A percentile compares a stretch with the other conserved stretches of the same genome.
phyloP scores from a whole-genome alignment of 371 early-diverging fungal genomes.

The Dinochytrium kinnereticum region DNA sequence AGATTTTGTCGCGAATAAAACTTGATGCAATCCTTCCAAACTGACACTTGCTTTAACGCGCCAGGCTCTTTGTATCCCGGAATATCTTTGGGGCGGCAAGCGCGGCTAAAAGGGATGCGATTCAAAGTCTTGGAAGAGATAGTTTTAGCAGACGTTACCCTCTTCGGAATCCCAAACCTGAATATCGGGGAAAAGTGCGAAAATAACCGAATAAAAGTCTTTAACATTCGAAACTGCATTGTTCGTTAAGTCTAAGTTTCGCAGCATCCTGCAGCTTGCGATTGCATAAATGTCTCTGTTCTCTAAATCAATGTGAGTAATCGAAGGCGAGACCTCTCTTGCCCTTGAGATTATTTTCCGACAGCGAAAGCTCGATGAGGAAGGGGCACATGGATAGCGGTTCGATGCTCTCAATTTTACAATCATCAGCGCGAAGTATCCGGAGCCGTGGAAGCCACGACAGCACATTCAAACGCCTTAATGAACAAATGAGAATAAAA shows the following conservation, averaged over 20 bases:
- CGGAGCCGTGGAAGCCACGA: constrained; percentile 37
- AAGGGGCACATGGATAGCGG: constrained; percentile 44
- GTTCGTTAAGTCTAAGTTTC: constrained; percentile 27
- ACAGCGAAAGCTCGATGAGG: constrained; percentile 34
- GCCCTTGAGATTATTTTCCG: constrained; percentile 43
- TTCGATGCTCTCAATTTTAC: constrained; percentile 40
- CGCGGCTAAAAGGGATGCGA: neutral
- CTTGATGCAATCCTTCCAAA: constrained; percentile 16
- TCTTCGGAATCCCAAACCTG: constrained; percentile 23
- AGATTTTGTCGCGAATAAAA: constrained; percentile 1
- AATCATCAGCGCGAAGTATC: constrained; percentile 35
- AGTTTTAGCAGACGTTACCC: neutral
- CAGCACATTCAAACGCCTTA: constrained; percentile 27
- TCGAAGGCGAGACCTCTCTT: too few relatives aligned
- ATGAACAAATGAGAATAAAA: too few relatives aligned
- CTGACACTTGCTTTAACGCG: neutral
- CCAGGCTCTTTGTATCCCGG: neutral
- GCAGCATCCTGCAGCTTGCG: constrained; percentile 36
- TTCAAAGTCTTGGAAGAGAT: neutral
- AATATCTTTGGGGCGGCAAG: neutral
- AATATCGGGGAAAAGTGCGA: constrained; percentile 26
- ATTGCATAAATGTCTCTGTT: constrained; percentile 29
- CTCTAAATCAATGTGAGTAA: too few relatives aligned
- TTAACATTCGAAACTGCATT: constrained; percentile 30
- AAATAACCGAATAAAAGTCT: constrained; percentile 22